Conservation (phyloP, 2,329 filamentous ascomycete species). For the Epichloe sp. region DNA sequence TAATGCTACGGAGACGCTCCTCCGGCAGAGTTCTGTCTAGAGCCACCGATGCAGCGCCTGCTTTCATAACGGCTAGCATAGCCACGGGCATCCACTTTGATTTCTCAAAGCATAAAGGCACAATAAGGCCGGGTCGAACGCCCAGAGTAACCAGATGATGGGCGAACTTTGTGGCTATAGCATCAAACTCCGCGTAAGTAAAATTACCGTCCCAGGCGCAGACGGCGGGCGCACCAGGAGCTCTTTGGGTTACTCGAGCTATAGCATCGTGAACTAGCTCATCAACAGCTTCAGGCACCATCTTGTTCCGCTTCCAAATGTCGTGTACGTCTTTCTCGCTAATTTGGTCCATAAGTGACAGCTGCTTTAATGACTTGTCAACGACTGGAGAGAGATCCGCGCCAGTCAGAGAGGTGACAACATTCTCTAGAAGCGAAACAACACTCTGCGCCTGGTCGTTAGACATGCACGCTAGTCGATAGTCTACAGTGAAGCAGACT, state of each 20-base stretch:
- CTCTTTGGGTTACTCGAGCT: neutral
- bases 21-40: slow-evolving; percentile 8
- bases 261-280: neutral
- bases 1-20: slow-evolving; percentile 4
- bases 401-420: neutral
- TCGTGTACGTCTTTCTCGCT: neutral
- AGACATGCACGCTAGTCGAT: neutral
- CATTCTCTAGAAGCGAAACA: slow-evolving; percentile 1
- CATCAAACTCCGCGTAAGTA: slow-evolving; percentile 12
- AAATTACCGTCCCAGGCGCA: slow-evolving; percentile 15
- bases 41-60: slow-evolving; percentile 13
- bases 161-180: slow-evolving; percentile 5
- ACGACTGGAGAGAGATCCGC: neutral
- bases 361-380: neutral
- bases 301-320: neutral
- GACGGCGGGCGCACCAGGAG: neutral
- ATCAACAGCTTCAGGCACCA: neutral
- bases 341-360: neutral
- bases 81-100: slow-evolving; percentile 19
- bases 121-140: slow-evolving; percentile 12
- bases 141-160: slow-evolving; percentile 6
- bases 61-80: slow-evolving; percentile 21
- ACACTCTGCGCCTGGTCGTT: neutral
- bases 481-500: neutral
- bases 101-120: slow-evolving; percentile 24